These are phyloP conservation scores for Dothistroma pini DNA, from an alignment of 2,329 filamentous ascomycete genomes.

Conservation along the genomic window DNA sequence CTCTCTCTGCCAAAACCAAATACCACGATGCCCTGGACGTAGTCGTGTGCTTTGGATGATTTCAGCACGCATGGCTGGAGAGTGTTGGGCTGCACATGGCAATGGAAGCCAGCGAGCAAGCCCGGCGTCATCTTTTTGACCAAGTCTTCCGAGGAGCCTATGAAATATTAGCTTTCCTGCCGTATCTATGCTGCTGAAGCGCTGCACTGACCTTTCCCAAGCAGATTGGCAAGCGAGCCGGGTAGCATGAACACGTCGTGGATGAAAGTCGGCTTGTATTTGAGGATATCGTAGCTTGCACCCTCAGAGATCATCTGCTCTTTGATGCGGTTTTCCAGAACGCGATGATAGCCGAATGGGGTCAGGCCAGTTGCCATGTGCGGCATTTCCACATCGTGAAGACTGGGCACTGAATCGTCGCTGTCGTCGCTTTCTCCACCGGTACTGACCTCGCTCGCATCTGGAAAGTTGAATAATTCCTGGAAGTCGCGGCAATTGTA, in stretches of 20 bases:
- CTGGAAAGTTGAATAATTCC: neutral
- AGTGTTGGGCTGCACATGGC: conserved; percentile 21
- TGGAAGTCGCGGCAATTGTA: neutral
- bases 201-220: conserved; percentile 17
- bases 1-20: conserved; percentile 25
- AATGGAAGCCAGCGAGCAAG: conserved; percentile 22
- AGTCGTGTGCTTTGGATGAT: conserved; percentile 16
- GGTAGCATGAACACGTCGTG: conserved; percentile 50
- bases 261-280: conserved; percentile 54
- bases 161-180: neutral
- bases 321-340: conserved; percentile 27
- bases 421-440: neutral
- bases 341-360: conserved; percentile 21
- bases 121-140: conserved; percentile 30
- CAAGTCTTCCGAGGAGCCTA: conserved; percentile 21
- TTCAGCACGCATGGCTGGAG: conserved; percentile 22
- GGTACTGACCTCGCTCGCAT: neutral
- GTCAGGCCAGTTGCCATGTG: neutral
- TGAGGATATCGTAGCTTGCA: conserved; percentile 50
- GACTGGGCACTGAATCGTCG: neutral
- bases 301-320: conserved; percentile 43
- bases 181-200: neutral
- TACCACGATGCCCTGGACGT: conserved; percentile 30
- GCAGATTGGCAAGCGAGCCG: conserved; percentile 38
- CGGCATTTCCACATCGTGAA: conserved; percentile 3